A percentile compares a stretch with the other conserved stretches of the same genome.
Evolutionary conservation across 208 protist genomes (phyloP).

Genomic region (Leptomonas seymouri): DNA sequence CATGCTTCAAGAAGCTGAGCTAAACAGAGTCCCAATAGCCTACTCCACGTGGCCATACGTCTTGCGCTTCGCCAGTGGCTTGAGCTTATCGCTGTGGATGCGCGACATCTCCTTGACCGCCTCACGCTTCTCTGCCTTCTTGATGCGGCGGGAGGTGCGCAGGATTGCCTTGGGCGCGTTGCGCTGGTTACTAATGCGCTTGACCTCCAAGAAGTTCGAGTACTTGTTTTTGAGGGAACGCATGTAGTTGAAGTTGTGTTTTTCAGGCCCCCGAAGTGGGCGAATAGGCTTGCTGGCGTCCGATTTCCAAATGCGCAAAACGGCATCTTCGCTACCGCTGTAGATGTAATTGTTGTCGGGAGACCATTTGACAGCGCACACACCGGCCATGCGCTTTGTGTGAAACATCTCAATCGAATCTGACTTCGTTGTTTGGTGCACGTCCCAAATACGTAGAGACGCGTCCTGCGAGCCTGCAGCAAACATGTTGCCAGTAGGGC

Average conservation of each 20-base stretch:
- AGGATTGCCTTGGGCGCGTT: slow-evolving; percentile 87
- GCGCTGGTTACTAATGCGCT: slow-evolving; percentile 88
- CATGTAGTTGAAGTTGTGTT: slow-evolving; percentile 94
- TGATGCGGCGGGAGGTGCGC: slow-evolving; percentile 56
- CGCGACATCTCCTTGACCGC: slow-evolving; percentile 88
- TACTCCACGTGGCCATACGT: slow-evolving; percentile 87
- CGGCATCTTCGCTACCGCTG: slow-evolving; percentile 96
- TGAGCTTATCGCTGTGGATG: slow-evolving; percentile 74
- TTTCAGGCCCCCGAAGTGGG: slow-evolving; percentile 87
- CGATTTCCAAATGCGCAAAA: slow-evolving; percentile 97
- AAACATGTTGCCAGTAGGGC: slow-evolving; percentile 96
- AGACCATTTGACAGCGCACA: slow-evolving; percentile 93
- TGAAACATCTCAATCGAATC: slow-evolving; percentile 97
- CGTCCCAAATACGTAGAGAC: slow-evolving; percentile 95
- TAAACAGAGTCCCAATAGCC: neutral
- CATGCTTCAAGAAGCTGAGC: too few relatives aligned
- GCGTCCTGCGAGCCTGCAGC: slow-evolving; percentile 95
- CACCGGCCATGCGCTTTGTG: slow-evolving; percentile 98
- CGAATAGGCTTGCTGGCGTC: slow-evolving; percentile 91
- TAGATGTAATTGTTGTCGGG: slow-evolving; percentile 95
- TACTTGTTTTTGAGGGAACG: slow-evolving; percentile 88
- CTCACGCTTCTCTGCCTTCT: slow-evolving; percentile 84
- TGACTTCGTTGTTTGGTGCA: slow-evolving; percentile 85
- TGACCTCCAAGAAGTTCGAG: slow-evolving; percentile 85
- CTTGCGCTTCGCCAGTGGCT: slow-evolving; percentile 88